Evolutionary conservation across 768 basidiomycete species (phyloP), one percentile per base, ranked within the genome.

Genomic region (Kwoniella heveanensis): DNA sequence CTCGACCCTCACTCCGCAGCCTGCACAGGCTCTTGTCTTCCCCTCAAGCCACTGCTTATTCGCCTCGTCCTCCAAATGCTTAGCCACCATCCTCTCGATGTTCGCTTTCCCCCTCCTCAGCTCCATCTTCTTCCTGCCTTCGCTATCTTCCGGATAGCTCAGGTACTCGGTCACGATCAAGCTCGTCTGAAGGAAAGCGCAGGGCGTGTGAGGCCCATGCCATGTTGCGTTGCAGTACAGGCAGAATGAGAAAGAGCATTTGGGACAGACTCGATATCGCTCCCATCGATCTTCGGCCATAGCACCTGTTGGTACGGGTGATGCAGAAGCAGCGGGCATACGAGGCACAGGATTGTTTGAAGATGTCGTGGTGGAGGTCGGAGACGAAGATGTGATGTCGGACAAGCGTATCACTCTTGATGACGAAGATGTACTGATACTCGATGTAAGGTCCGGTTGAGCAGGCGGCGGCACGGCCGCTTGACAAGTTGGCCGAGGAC

Each of bases 401-500:
- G 71, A 63, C 24, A 76, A 55, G 9, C 74, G 67, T 25, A 76
- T 69, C 2, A 65, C 70, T 1, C 67, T 65, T 21, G 61, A 24
- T 19, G 56, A n/a, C 7, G 62, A 65, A 25, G 65, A 50, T 58
- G 69, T n/a, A n/a, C n/a, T n/a, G 39, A 19, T 44, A 44, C 39
- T 44, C 10, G 39, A 8, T 44, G 17, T 3, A 17, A 44, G 39
- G 15, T 4, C 19, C n/a, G 66, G 54, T 1, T 57, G 27, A 12
- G 56, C 22, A 1, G 64, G 63, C 10, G 89, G 87, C 67, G 85
- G 83, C 7, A 94, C 89, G 19, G 89, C 86, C n/a, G 85, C 84
- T 77, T 94, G 92, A 74, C 92, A 96, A 52, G 86, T 84, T 37
- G 84, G 80, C 80, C 90, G 84, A 0, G 92, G 92, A 79, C 92